Percentiles rank a stretch among this genome's conserved stretches.
Evolutionary conservation across 2,329 filamentous ascomycete genomes (phyloP).

Genomic region (Macroventuria anomochaeta): DNA sequence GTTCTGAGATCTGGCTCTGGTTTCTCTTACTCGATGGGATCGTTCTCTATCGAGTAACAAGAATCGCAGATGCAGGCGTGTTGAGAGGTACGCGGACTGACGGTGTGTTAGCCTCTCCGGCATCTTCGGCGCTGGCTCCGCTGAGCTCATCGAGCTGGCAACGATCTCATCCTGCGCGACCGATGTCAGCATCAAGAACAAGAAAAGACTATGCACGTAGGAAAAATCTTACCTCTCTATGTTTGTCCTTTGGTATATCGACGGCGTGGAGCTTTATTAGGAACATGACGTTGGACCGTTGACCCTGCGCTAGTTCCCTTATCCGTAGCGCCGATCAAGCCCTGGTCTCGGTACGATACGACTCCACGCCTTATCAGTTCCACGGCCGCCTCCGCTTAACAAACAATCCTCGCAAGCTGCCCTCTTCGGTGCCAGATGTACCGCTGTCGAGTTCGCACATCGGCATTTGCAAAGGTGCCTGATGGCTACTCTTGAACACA

Average conservation of each 20-base stretch:
- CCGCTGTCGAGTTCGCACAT: neutral
- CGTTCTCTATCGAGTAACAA: slow-evolving; percentile 44
- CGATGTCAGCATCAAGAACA: neutral
- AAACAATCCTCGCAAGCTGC: neutral
- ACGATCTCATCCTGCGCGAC: neutral
- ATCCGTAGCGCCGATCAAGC: slow-evolving; percentile 30
- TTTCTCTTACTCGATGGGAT: slow-evolving; percentile 45
- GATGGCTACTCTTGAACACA: neutral
- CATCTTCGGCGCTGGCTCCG: slow-evolving; percentile 27
- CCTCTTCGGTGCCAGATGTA: neutral
- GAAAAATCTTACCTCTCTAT: neutral
- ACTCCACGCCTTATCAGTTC: slow-evolving; percentile 33
- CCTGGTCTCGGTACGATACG: slow-evolving; percentile 13
- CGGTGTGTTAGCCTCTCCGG: slow-evolving; percentile 33
- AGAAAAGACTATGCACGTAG: neutral
- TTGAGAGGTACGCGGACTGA: slow-evolving; percentile 37
- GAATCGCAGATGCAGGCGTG: slow-evolving; percentile 19
- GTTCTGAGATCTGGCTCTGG: slow-evolving; percentile 9
- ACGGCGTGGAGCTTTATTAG: slow-evolving; percentile 20
- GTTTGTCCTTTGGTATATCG: neutral
- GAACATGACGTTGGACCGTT: slow-evolving; percentile 30
- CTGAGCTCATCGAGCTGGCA: slow-evolving; percentile 7
- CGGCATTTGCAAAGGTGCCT: neutral
- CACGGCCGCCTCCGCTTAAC: slow-evolving; percentile 16
- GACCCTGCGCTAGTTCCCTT: slow-evolving; percentile 39